Percentiles rank a stretch among this genome's conserved stretches.
These are phyloP conservation scores for Fomitopsis betulina DNA, from an alignment of 1,284 basidiomycete species.

Conservation along the genomic window DNA sequence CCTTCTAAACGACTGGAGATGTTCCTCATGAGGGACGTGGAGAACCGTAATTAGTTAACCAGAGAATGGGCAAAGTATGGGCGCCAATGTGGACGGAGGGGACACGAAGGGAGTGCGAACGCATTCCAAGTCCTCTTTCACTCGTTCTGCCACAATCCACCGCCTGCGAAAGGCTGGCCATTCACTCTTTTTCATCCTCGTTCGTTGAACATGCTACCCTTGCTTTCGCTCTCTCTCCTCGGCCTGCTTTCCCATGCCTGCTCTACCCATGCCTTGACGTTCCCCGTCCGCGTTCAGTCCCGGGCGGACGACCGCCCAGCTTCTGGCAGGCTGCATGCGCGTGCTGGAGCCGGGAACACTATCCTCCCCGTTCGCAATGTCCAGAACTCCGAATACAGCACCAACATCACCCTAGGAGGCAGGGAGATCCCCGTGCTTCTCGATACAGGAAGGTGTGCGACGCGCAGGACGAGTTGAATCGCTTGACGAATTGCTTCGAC, in stretches of 20 bases:
- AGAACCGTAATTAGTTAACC: no score
- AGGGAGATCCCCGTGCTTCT: constrained; percentile 31
- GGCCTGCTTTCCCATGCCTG: constrained; percentile 32
- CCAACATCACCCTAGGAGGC: constrained; percentile 34
- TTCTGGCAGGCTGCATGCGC: constrained; percentile 10
- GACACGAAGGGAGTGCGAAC: no score
- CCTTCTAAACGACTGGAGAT: no score
- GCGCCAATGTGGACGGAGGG: background rate
- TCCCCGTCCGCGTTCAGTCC: constrained; percentile 44
- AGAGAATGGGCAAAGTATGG: background rate
- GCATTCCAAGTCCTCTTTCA: background rate
- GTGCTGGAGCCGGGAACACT: constrained; percentile 19
- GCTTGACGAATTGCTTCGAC: background rate
- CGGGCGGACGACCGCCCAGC: constrained; percentile 12
- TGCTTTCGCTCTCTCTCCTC: constrained; percentile 43
- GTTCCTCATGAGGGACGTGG: no score
- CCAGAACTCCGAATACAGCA: constrained; percentile 38
- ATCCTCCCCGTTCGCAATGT: constrained; percentile 48
- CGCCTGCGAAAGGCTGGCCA: constrained; percentile 2
- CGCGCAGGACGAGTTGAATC: background rate
- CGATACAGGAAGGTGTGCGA: constrained; percentile 36
- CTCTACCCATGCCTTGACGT: constrained; percentile 34
- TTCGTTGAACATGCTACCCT: constrained; percentile 37
- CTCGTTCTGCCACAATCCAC: background rate
- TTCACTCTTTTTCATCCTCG: constrained; percentile 17